These are phyloP conservation scores for Infundibulicybe gibba DNA, from an alignment of 768 basidiomycete genomes.

Conservation along the genomic window DNA sequence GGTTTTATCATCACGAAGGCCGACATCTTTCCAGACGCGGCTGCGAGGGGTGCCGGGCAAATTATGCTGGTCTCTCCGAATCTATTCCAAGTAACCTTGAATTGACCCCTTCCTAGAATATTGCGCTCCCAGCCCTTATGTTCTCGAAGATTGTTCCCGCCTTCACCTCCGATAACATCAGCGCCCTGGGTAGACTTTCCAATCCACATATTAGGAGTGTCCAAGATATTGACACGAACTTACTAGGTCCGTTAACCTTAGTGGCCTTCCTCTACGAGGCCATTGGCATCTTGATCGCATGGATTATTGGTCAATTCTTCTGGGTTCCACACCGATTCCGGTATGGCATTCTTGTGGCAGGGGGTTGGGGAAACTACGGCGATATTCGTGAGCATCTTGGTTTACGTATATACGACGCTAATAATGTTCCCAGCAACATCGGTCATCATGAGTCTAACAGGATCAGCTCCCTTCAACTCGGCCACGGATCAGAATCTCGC, in stretches of 20 bases:
- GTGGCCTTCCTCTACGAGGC: conserved; percentile 58
- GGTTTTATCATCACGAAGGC: conserved; percentile 59
- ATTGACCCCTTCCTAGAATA: conserved; percentile 29
- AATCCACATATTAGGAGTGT: background rate
- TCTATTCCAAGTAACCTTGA: background rate
- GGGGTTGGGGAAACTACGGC: conserved; percentile 66
- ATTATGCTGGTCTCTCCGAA: conserved; percentile 34
- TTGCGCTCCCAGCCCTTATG: conserved; percentile 60
- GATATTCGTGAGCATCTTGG: conserved; percentile 55
- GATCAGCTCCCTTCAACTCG: conserved; percentile 57
- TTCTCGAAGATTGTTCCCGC: conserved; percentile 73
- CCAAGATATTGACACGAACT: background rate
- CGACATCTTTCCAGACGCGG: conserved; percentile 55
- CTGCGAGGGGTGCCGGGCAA: conserved; percentile 57
- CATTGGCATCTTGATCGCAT: conserved; percentile 51
- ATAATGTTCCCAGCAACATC: conserved; percentile 46
- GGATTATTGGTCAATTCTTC: conserved; percentile 55
- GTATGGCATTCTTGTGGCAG: conserved; percentile 66
- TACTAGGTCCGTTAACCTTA: conserved; percentile 57
- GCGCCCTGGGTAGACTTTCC: conserved; percentile 40
- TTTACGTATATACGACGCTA: background rate
- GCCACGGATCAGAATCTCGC: conserved; percentile 54
- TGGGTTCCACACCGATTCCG: conserved; percentile 80
- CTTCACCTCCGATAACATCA: conserved; percentile 54
- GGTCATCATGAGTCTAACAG: conserved; percentile 61